Percentiles rank a stretch among this genome's conserved stretches.
phyloP scores from a whole-genome alignment of 768 basidiomycete species.

The Cystofilobasidium ferigula region DNA sequence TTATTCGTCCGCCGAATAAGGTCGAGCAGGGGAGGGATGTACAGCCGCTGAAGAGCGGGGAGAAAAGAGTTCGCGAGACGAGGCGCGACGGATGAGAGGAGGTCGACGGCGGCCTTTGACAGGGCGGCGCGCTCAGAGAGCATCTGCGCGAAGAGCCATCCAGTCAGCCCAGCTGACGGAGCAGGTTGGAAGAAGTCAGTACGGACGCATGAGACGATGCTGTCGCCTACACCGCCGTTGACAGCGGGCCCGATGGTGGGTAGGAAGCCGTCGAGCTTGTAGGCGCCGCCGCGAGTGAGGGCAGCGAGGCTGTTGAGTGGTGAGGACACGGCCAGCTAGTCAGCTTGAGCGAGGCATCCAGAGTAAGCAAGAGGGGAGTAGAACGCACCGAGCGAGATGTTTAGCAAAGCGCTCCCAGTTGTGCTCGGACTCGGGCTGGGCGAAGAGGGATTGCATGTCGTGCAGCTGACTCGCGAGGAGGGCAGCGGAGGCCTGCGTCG shows the following conservation, averaged over 20 bases:
- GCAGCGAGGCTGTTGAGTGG: constrained; percentile 44
- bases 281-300: constrained; percentile 48
- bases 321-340: neutral
- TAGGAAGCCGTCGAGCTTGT: constrained; percentile 41
- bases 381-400: constrained; percentile 26
- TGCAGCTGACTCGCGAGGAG: constrained; percentile 27
- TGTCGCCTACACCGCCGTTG: constrained; percentile 24
- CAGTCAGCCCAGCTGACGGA: neutral
- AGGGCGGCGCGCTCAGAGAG: constrained; percentile 64
- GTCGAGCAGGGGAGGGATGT: constrained; percentile 56
- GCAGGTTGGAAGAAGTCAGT: neutral
- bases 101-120: constrained; percentile 56
- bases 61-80: constrained; percentile 51
- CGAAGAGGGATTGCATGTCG: constrained; percentile 27
- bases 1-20: constrained; percentile 69
- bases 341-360: neutral
- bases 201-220: constrained; percentile 20
- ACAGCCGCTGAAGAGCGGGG: constrained; percentile 55
- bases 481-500: constrained; percentile 27
- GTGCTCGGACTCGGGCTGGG: constrained; percentile 56
- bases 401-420: constrained; percentile 61
- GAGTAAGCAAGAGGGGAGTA: neutral
- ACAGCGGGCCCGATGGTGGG: constrained; percentile 3
- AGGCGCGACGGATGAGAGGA: constrained; percentile 48
- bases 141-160: constrained; percentile 28